Evolutionary conservation across 2,329 filamentous ascomycete genomes (phyloP), one percentile per base, ranked within the genome.

Genomic region (Onygenales sp.): DNA sequence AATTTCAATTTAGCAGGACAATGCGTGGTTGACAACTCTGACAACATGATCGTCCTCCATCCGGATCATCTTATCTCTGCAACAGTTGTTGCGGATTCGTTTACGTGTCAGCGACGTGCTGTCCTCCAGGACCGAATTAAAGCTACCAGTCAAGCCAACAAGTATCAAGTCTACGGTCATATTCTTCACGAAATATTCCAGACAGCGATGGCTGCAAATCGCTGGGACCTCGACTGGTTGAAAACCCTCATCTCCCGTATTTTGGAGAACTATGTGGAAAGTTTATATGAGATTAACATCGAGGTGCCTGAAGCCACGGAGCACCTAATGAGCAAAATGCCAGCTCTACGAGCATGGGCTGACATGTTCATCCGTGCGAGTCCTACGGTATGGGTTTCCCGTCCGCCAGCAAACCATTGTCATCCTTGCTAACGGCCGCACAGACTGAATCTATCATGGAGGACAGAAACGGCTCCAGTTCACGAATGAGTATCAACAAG

Each of bases 101-200:
- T 97, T 66, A 85, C 84, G 27, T 98, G 93, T 65, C 85, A 87
- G 66, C 86, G 93, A 14, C 86, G 92, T 58, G 90, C 93, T 33
- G 92, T 97, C 1, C 79, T 98, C 31, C 91, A 97, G 68, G 92
- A 98, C 67, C 85, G 93, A 34, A 86, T 98, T 62, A 97, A 97
- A 69, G 88, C 89, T 7, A 92, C 90, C 0, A 86, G 85, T 62
- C 87, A 89, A 59, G 79, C 88, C 2, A 88, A 84, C 44, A 81
- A 87, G 36, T 83, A 91, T 1, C 83, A 95, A 61, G 83, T 97
- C 0, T 97, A 97, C 65, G 93, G 93, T 47, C 93, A 88, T 39
- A 85, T 98, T 54, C 79, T 98, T 11, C 93, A 98, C 66, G 92
- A 97, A 65, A 83, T 97, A 21, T 97, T 98, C 61, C 93, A 98